Evolutionary conservation across 352 stramenopile genomes (phyloP), one percentile per base, ranked within the genome.

Genomic region (Pythium brachiatum): DNA sequence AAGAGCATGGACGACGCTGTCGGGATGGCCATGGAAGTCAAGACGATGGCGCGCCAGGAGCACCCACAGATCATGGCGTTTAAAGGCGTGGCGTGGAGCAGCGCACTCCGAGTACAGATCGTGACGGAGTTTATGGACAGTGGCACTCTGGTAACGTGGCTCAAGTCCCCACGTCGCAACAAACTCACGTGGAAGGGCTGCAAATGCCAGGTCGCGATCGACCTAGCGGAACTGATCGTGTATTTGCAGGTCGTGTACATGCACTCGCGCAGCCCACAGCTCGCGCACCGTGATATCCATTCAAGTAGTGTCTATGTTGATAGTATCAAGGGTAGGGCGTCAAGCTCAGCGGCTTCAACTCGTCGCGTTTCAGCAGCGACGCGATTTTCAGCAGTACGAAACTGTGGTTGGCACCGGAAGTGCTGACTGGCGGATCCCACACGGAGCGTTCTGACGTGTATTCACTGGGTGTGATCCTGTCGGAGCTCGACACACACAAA

Each of bases 71-170:
- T 91, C 32, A 78, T 89, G 39, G 70, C 51, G 15, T 88, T 91
- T 41, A 81, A 88, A 31, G 81, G 81, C 43, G 81, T 89, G 11
- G 80, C 81, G 27, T 91, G 82, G 82, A 82, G 73, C 31, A 86
- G 81, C 43, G 70, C 75, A 18, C 44, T 83, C 60, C 77, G 78
- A 0, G 87, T 91, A 39, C 76, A 87, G 57, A 74, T 75, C 9
- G 64, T 91, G 44, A 87, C 71, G 0, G 82, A 89, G 54, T 89
- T 86, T 43, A 88, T 89, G 78, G 78, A 91, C 63, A 81, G 77
- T 23, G 82, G 79, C 15, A 76, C 89, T 43, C 60, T 91, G 13
- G 75, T 74, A 27, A 75, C 69, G 57, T 56, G 84, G 11, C 59
- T 91, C 1, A 67, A 81, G 51, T 83, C 70, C 16, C 71, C 32